These are phyloP conservation scores for Solanum piurae DNA, from an alignment of 257 asterid species.

Conservation along the genomic window DNA sequence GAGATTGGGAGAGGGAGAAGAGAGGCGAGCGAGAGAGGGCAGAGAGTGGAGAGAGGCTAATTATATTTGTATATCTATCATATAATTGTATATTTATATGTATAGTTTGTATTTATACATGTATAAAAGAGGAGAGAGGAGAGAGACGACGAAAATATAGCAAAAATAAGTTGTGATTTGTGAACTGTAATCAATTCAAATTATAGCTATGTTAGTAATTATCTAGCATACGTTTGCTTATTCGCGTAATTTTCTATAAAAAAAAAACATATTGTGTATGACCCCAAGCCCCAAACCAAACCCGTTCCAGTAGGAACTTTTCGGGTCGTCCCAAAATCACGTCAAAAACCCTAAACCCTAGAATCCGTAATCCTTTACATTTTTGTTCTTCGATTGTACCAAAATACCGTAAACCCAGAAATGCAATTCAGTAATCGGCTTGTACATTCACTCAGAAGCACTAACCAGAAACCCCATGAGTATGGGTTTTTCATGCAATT, in stretches of 20 bases:
- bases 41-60: no score
- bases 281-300: background rate
- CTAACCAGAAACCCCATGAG: background rate
- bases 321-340: background rate
- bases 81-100: no score
- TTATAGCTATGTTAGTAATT: no score
- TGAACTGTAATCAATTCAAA: no score
- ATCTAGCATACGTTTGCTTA: no score
- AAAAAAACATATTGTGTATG: background rate
- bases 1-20: no score
- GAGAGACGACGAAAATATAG: no score
- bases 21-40: no score
- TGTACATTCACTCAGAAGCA: background rate
- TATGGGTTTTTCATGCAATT: slow-evolving; percentile 18
- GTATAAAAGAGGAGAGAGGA: no score
- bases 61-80: no score
- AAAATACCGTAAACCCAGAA: background rate
- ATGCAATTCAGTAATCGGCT: slow-evolving; percentile 2
- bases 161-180: accelerated
- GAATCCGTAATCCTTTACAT: background rate
- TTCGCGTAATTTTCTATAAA: no score
- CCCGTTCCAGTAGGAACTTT: background rate
- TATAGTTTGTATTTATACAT: no score
- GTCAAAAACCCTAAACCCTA: background rate
- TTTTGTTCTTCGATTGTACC: background rate